phyloP scores from a whole-genome alignment of 129 eudicot genomes.

The Arctium lappa region DNA sequence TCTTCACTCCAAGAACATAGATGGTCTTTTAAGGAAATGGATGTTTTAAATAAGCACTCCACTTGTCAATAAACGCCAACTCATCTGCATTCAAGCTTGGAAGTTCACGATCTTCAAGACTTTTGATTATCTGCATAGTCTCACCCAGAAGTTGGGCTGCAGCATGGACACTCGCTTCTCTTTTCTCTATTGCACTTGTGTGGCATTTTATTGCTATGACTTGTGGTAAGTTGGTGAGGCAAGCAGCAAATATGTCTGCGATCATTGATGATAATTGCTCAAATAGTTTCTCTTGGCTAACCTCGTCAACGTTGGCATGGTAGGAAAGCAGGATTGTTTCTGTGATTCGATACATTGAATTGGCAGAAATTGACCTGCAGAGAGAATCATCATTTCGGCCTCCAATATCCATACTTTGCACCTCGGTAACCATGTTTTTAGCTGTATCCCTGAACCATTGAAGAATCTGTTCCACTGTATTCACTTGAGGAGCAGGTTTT shows the following conservation, averaged over 20 bases:
- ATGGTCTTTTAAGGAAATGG: not conserved
- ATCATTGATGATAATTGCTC: slow-evolving; percentile 24
- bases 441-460: slow-evolving; percentile 3
- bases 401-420: not conserved
- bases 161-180: too few species aligned
- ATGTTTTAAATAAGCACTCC: not conserved
- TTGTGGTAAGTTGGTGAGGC: not conserved
- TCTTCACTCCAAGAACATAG: not conserved
- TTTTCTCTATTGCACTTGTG: too few species aligned
- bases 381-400: slow-evolving; percentile 4
- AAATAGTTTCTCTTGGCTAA: slow-evolving; percentile 16
- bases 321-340: slow-evolving; percentile 2
- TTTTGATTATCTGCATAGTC: too few species aligned
- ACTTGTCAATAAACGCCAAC: not conserved
- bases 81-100: too few species aligned
- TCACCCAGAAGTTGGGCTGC: too few species aligned
- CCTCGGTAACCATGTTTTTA: not conserved
- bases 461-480: not conserved
- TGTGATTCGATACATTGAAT: slow-evolving; percentile 33
- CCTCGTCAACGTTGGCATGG: not conserved
- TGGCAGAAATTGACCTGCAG: slow-evolving; percentile 17
- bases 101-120: too few species aligned
- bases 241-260: slow-evolving; percentile 25
- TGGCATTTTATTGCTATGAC: too few species aligned
- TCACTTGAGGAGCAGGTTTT: not conserved